phyloP scores from a whole-genome alignment of 1,139 yeast species.

The Sugiyamaella castrensis region DNA sequence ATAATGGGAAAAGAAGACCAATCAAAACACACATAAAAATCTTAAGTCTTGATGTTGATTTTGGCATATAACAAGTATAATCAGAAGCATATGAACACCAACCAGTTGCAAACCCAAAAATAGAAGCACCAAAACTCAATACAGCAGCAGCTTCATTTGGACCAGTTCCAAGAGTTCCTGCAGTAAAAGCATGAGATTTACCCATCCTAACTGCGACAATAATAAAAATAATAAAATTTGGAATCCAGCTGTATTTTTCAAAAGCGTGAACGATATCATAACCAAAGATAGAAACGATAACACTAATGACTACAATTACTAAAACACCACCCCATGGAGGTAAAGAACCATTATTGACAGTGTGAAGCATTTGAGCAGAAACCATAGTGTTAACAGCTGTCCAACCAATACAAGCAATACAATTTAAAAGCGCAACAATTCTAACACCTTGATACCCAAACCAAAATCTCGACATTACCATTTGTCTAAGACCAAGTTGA shows the following conservation, averaged over 20 bases:
- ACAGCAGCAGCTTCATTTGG: slow-evolving; percentile 66
- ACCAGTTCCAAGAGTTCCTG: slow-evolving; percentile 45
- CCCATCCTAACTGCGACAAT: slow-evolving; percentile 76
- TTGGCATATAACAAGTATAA: slow-evolving; percentile 81
- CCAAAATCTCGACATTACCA: slow-evolving; percentile 75
- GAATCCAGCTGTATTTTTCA: slow-evolving; percentile 89
- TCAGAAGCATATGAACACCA: slow-evolving; percentile 95
- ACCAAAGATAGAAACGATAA: slow-evolving; percentile 80
- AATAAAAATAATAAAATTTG: slow-evolving; percentile 67
- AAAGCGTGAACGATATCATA: slow-evolving; percentile 76
- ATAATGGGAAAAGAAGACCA: slow-evolving; percentile 66
- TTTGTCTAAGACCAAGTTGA: slow-evolving; percentile 81
- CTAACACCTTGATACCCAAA: slow-evolving; percentile 75
- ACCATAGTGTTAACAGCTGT: slow-evolving; percentile 91
- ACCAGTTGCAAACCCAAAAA: slow-evolving; percentile 90
- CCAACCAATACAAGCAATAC: slow-evolving; percentile 92
- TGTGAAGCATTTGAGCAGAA: slow-evolving; percentile 78
- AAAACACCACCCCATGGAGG: slow-evolving; percentile 94
- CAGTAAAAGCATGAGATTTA: slow-evolving; percentile 58
- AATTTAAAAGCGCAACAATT: slow-evolving; percentile 72
- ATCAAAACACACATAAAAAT: slow-evolving; percentile 60
- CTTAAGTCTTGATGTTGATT: slow-evolving; percentile 54
- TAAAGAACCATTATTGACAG: slow-evolving; percentile 61
- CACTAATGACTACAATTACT: slow-evolving; percentile 64
- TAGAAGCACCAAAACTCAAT: slow-evolving; percentile 78